A percentile compares a stretch with the other conserved stretches of the same genome.
Conservation (phyloP, 345 rosid genomes). For the Citrus maxima region DNA sequence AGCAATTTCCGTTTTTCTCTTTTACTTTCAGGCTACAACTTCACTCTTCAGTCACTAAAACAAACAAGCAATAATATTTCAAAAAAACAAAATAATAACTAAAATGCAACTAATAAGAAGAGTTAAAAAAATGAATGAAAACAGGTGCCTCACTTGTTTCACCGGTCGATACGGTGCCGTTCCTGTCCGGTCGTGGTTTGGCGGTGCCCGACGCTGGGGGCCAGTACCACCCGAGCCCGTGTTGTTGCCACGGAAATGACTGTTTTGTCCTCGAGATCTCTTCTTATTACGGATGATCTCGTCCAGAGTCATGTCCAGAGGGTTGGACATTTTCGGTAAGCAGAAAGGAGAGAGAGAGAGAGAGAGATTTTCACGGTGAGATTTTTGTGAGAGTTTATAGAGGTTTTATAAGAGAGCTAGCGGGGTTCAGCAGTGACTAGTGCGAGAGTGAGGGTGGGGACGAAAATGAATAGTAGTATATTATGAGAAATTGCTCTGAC, state of each 20-base stretch:
- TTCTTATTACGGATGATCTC: constrained; percentile 42
- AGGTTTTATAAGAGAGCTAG: background rate
- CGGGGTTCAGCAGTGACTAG: background rate
- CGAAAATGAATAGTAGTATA: no score
- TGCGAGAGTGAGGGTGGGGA: no score
- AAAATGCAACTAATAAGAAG: background rate
- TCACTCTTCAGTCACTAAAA: background rate
- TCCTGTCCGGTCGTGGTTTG: constrained; percentile 24
- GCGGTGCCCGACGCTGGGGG: constrained; percentile 24
- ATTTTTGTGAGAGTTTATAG: background rate
- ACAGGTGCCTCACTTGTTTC: constrained; percentile 15
- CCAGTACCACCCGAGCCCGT: constrained; percentile 13
- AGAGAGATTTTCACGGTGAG: background rate
- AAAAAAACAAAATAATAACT: background rate
- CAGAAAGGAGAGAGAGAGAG: background rate
- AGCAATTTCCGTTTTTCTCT: background rate
- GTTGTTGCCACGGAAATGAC: constrained; percentile 2
- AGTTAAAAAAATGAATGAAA: background rate
- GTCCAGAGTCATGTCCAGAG: constrained; percentile 54
- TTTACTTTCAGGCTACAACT: background rate
- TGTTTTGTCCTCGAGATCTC: constrained; percentile 18
- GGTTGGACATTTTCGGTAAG: constrained; percentile 30
- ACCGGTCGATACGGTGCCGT: constrained; percentile 23
- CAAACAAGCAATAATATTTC: no score
- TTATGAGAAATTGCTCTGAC: background rate